Conservation (phyloP, 177 flowering plant species). For the Tripterygium wilfordii region DNA sequence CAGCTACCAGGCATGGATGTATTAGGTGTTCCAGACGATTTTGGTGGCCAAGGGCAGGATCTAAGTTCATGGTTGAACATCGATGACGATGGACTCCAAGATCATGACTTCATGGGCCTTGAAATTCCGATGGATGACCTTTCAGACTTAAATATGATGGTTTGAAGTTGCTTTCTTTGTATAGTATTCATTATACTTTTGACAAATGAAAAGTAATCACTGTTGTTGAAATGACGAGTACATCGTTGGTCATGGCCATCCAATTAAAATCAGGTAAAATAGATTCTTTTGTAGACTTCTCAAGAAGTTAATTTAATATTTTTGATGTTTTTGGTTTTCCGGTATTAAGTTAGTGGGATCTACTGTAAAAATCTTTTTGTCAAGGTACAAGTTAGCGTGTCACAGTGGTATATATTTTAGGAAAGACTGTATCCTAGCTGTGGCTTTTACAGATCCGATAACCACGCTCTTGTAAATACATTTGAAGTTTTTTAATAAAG, state of each 20-base stretch:
- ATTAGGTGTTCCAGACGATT: too few relatives aligned
- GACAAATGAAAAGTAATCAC: conserved; percentile 25
- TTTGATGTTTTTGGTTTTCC: conserved; percentile 24
- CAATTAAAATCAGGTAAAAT: conserved; percentile 36
- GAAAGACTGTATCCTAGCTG: conserved; percentile 32
- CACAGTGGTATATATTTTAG: conserved; percentile 29
- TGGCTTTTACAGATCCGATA: conserved; percentile 46
- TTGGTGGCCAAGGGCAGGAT: conserved; percentile 72
- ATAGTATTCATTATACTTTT: conserved; percentile 54
- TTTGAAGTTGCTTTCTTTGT: conserved; percentile 55
- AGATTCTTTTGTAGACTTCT: conserved; percentile 47
- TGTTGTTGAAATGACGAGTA: conserved; percentile 28
- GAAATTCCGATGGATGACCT: conserved; percentile 97
- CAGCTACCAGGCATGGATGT: conserved; percentile 68
- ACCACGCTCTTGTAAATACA: conserved; percentile 61
- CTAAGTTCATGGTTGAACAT: conserved; percentile 75
- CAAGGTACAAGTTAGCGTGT: conserved; percentile 29
- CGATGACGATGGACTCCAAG: conserved; percentile 72
- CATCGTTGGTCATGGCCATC: conserved; percentile 24
- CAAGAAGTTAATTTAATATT: conserved; percentile 28
- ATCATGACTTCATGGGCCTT: conserved; percentile 78
- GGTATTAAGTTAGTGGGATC: conserved; percentile 26
- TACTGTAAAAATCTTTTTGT: conserved; percentile 42
- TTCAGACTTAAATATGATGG: conserved; percentile 82
- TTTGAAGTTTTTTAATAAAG: conserved; percentile 34